These are phyloP conservation scores for Scorias spongiosa DNA, from an alignment of 2,329 filamentous ascomycete species.

Conservation along the genomic window DNA sequence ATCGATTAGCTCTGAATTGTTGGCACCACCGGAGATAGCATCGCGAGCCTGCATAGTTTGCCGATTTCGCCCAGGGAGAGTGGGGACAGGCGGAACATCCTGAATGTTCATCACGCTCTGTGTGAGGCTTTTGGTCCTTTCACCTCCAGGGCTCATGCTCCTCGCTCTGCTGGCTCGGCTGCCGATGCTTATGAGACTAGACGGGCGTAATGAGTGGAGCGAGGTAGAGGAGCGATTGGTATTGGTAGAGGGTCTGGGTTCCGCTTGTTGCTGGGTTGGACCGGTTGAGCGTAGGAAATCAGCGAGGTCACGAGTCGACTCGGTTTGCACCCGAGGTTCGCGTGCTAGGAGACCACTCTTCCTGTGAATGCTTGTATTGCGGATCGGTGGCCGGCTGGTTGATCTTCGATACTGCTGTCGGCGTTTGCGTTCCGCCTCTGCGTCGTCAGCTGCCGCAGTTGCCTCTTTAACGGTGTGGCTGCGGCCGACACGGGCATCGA, in stretches of 20 bases:
- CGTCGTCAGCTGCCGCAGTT: constrained; percentile 2
- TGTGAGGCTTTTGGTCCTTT: constrained; percentile 5
- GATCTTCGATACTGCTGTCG: constrained; percentile 14
- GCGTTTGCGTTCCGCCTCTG: background rate
- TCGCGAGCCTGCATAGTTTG: constrained; percentile 12
- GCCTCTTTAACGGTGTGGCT: constrained; percentile 10
- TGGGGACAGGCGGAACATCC: constrained; percentile 15
- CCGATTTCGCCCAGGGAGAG: constrained; percentile 5
- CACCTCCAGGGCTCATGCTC: constrained; percentile 3
- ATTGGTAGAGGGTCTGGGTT: constrained; percentile 7
- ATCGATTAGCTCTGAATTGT: constrained; percentile 79
- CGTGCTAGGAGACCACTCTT: constrained; percentile 37
- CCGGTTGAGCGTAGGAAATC: constrained; percentile 82
- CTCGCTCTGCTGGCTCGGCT: constrained; percentile 3
- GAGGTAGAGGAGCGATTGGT: constrained; percentile 13
- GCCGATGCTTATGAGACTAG: constrained; percentile 6
- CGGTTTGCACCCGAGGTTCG: constrained; percentile 55
- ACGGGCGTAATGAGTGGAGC: constrained; percentile 10
- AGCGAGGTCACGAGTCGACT: constrained; percentile 69
- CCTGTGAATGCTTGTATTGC: constrained; percentile 17
- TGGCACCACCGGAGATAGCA: constrained; percentile 52
- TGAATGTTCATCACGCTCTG: constrained; percentile 3
- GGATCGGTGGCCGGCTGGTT: constrained; percentile 15
- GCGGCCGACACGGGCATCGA: constrained; percentile 8
- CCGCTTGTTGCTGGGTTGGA: constrained; percentile 28